phyloP scores from a whole-genome alignment of 352 stramenopile species.

The Phytophthora colocasiae region DNA sequence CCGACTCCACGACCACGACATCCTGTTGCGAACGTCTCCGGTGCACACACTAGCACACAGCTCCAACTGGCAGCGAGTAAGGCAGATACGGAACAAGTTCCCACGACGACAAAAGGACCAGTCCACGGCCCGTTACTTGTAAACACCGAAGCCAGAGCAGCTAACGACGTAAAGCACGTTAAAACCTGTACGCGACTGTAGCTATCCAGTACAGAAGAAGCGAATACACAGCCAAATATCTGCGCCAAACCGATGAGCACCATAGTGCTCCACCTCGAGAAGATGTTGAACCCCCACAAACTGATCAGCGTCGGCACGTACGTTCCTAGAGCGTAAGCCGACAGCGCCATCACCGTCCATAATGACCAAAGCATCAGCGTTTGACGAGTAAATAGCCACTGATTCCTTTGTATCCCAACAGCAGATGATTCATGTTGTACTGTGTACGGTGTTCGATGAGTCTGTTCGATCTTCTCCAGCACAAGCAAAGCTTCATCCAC shows the following conservation, averaged over 20 bases:
- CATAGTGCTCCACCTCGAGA: conserved; percentile 20
- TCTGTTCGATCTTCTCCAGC: conserved; percentile 35
- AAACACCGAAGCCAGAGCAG: conserved; percentile 3
- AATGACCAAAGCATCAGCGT: conserved; percentile 35
- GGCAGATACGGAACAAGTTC: conserved; percentile 14
- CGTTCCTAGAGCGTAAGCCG: conserved; percentile 34
- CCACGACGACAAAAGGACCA: conserved; percentile 11
- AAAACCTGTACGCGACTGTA: conserved; percentile 13
- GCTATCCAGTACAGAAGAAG: conserved; percentile 16
- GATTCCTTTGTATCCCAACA: neutral
- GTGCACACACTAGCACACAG: conserved; percentile 26
- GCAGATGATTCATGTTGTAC: neutral
- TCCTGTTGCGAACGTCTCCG: conserved; percentile 14
- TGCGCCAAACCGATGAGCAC: conserved; percentile 16
- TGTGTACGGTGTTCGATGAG: neutral
- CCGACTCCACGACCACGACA: conserved; percentile 26
- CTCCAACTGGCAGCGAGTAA: conserved; percentile 29
- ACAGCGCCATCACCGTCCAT: conserved; percentile 39
- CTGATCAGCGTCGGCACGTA: conserved; percentile 40
- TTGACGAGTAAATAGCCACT: neutral
- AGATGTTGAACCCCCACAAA: conserved; percentile 38
- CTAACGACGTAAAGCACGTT: conserved; percentile 7
- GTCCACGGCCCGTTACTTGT: conserved; percentile 24
- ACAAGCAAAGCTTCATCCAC: conserved; percentile 34
- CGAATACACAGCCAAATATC: conserved; percentile 23